These are phyloP conservation scores for Geotrichum histeridarum DNA, from an alignment of 1,139 yeast species.

Conservation along the genomic window DNA sequence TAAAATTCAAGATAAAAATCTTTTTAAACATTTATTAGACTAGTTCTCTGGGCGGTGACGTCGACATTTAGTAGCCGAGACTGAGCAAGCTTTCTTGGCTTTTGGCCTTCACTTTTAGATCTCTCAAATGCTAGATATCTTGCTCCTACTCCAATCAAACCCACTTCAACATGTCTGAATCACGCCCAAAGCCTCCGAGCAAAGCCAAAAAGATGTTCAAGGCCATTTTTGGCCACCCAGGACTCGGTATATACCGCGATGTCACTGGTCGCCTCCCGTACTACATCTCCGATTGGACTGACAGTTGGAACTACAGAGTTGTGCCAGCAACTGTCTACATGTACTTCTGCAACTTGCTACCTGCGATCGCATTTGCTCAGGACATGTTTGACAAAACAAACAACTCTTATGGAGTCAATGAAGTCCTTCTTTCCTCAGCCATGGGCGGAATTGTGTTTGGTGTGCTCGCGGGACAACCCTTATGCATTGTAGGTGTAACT, in stretches of 20 bases:
- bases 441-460: slow-evolving; percentile 90
- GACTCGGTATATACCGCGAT: slow-evolving; percentile 57
- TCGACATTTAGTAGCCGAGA: no score
- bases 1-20: no score
- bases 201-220: background rate
- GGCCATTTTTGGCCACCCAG: slow-evolving; percentile 36
- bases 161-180: background rate
- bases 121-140: no score
- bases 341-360: slow-evolving; percentile 81
- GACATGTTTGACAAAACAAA: slow-evolving; percentile 89
- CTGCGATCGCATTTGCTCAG: slow-evolving; percentile 95
- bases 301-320: slow-evolving; percentile 82
- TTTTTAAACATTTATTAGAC: no score
- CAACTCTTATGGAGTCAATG: slow-evolving; percentile 86
- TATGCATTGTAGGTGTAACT: slow-evolving; percentile 96
- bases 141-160: background rate
- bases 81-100: no score
- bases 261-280: slow-evolving; percentile 55
- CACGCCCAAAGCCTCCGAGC: background rate
- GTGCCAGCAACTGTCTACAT: slow-evolving; percentile 78
- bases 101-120: no score
- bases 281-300: slow-evolving; percentile 72
- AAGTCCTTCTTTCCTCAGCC: slow-evolving; percentile 76
- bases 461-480: slow-evolving; percentile 77
- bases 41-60: no score